Percentiles rank a stretch among this genome's conserved stretches.
phyloP scores from a whole-genome alignment of 1,284 basidiomycete genomes.

The Blastosporella zonata region DNA sequence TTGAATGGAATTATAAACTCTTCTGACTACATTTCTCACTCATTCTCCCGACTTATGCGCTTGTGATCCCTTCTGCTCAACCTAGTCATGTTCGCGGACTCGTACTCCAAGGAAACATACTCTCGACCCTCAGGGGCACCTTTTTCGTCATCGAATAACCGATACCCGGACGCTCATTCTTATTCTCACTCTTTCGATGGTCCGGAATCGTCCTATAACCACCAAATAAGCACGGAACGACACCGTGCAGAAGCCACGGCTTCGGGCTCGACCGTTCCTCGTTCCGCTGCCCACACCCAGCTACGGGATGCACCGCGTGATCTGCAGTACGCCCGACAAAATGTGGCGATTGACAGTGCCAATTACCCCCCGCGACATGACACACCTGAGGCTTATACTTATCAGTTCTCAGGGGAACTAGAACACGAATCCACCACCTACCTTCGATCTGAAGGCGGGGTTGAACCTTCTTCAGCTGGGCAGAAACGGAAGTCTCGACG shows the following conservation, averaged over 20 bases:
- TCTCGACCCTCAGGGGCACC: background rate
- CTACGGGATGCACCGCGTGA: conserved; percentile 1
- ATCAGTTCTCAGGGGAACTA: background rate
- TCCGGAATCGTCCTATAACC: conserved; percentile 1
- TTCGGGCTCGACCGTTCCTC: conserved; percentile 3
- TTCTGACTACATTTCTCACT: conserved; percentile 1
- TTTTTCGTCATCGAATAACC: background rate
- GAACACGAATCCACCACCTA: background rate
- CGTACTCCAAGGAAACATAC: conserved; percentile 4
- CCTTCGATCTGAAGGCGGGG: conserved; percentile 1
- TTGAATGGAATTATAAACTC: conserved; percentile 4
- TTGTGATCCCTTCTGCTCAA: background rate
- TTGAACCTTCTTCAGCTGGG: background rate
- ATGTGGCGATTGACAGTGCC: background rate
- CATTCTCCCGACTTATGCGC: background rate
- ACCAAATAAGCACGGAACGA: conserved; percentile 11
- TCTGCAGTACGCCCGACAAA: conserved; percentile 1
- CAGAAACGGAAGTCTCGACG: conserved; percentile 45
- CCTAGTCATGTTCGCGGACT: conserved; percentile 11
- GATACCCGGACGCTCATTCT: background rate
- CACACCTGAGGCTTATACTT: conserved; percentile 8
- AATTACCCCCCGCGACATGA: conserved; percentile 7
- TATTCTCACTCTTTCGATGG: conserved; percentile 1
- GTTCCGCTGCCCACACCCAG: conserved; percentile 1
- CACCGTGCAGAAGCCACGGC: background rate